Evolutionary conservation across 352 stramenopile genomes (phyloP), one percentile per base, ranked within the genome.

Genomic region (Pythium scleroteichum): DNA sequence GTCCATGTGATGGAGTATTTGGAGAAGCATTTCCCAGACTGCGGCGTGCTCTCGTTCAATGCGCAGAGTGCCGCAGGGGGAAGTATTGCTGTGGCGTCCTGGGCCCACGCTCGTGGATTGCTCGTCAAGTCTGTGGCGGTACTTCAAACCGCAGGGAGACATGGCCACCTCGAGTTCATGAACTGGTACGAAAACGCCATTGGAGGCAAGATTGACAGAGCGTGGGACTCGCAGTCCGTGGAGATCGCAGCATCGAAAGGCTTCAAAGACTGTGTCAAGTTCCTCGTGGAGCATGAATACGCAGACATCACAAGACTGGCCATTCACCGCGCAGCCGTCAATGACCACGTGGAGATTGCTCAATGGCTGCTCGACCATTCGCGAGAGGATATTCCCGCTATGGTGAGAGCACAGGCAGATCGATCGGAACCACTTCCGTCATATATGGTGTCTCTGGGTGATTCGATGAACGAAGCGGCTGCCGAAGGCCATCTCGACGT

Each of bases 161-260:
- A 45, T 33, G 42, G 53, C 26, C 53, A 61, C 29, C 23, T 53
- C 14, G 53, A 42, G 10, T 61, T 61, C 52, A 40, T 61, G 14
- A 42, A 24, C 8, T 61, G 29, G 53, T 61, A 46, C 53, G 20
- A 23, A 3, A 32, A 19, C 7, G 16, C 53, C 1, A 35, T 53
- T 12, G 24, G 45, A 8, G 23, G 8, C 3, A 12, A 40, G 1
- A 39, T 50, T 1, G 13, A 19, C 14, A 16, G 2, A 2, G 22
- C 6, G 2, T 16, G 2, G 1, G 14, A 49, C 24, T n/a, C 1
- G 2, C 10, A 29, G 17, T 16, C 52, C 0, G 20, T 50, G 16
- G 17, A 8, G 7, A 22, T 14, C 5, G 39, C 52, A 0, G 39
- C 39, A 4, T n/a, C n/a, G 1, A 29, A 38, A 1, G 52, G 52